These are phyloP conservation scores for Kuraishia hungarica DNA, from an alignment of 805 yeast genomes.

Conservation along the genomic window DNA sequence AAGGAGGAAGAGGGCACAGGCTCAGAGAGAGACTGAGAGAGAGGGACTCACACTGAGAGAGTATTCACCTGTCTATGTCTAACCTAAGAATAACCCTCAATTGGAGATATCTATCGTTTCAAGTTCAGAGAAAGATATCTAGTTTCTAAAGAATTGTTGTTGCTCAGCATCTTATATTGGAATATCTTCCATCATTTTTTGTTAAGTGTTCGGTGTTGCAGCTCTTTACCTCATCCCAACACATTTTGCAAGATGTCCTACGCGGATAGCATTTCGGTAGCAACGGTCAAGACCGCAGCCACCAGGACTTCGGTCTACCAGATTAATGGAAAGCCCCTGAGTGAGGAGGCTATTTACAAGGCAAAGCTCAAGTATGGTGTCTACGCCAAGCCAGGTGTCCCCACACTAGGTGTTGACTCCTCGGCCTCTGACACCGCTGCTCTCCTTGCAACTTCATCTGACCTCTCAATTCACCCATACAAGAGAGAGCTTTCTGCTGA, in stretches of 20 bases:
- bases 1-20: not conserved
- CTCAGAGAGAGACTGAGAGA: not conserved
- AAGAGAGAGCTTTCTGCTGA: conserved; percentile 51
- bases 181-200: not conserved
- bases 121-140: not conserved
- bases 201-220: not conserved
- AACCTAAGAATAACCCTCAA: not conserved
- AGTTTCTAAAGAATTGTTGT: too few relatives aligned
- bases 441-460: conserved; percentile 59
- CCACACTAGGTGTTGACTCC: conserved; percentile 54
- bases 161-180: too few relatives aligned
- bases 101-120: not conserved
- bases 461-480: conserved; percentile 56
- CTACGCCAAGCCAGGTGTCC: conserved; percentile 41
- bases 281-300: conserved; percentile 5
- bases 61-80: not conserved
- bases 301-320: conserved; percentile 46
- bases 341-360: conserved; percentile 67
- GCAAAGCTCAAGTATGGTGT: conserved; percentile 67
- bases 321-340: conserved; percentile 59
- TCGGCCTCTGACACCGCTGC: conserved; percentile 75
- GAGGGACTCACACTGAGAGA: too few relatives aligned
- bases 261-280: not conserved
- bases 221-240: not conserved
- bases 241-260: not conserved